phyloP scores from a whole-genome alignment of 768 basidiomycete genomes.

The Leccinum obscurum region DNA sequence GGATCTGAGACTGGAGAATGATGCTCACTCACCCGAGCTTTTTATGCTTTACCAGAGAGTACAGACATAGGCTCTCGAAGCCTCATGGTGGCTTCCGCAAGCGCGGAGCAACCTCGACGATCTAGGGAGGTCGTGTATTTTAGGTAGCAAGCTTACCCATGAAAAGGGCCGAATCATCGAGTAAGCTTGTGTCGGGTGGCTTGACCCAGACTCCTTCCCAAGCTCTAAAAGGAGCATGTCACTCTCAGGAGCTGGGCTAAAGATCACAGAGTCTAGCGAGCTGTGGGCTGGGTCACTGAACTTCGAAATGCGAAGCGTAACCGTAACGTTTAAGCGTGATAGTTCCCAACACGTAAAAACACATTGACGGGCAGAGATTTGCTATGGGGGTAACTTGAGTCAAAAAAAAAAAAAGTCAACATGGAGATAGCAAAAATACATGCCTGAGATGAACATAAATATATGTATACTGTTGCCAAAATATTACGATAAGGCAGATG shows the following conservation, averaged over 20 bases:
- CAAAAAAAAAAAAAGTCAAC: not conserved
- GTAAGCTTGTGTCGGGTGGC: not conserved
- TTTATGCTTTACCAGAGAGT: slow-evolving; percentile 22
- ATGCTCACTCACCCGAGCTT: slow-evolving; percentile 1
- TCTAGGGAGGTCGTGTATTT: slow-evolving; percentile 7
- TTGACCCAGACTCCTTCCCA: slow-evolving; percentile 1
- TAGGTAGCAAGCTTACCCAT: not conserved
- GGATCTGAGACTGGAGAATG: slow-evolving; percentile 16
- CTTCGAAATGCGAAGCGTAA: not conserved
- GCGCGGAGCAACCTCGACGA: not conserved
- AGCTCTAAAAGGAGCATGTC: not conserved
- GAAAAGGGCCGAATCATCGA: not conserved
- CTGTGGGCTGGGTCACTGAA: not conserved
- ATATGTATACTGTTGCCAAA: not conserved
- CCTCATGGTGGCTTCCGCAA: slow-evolving; percentile 13
- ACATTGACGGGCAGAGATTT: not conserved
- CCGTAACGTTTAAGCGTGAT: not conserved
- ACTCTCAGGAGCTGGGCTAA: not conserved
- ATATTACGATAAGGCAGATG: slow-evolving; percentile 5
- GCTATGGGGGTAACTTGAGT: not conserved
- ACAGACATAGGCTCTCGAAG: not conserved
- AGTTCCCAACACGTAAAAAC: not conserved
- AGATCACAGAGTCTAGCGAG: not conserved
- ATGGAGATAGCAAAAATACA: slow-evolving; percentile 24
- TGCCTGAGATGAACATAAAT: not conserved